phyloP scores from a whole-genome alignment of 2,329 filamentous ascomycete species.

The Geosmithia flava region DNA sequence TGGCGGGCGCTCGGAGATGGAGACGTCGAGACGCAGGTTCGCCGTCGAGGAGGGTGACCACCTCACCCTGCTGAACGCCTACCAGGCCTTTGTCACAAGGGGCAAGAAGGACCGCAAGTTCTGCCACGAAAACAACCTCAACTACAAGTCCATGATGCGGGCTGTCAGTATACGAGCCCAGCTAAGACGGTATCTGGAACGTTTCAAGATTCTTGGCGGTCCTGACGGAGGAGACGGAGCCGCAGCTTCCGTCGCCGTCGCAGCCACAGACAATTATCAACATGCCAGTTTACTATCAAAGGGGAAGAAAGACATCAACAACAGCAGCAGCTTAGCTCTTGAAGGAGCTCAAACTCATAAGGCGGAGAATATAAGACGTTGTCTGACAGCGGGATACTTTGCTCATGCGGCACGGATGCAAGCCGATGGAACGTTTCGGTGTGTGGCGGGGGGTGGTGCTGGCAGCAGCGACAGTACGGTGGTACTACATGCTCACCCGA shows the following conservation, averaged over 20 bases:
- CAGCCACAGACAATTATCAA: no score
- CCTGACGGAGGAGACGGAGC: neutral
- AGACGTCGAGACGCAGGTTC: constrained; percentile 67
- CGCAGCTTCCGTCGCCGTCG: no score
- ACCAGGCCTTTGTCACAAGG: constrained; percentile 72
- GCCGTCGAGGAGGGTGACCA: constrained; percentile 92
- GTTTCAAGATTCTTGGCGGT: constrained; percentile 57
- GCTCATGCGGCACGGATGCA: constrained; percentile 91
- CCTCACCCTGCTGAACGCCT: constrained; percentile 85
- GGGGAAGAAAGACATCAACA: neutral
- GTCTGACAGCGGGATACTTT: constrained; percentile 84
- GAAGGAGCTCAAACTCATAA: no score
- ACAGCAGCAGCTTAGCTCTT: constrained; percentile 11
- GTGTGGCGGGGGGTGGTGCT: constrained; percentile 55
- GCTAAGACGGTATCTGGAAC: constrained; percentile 74
- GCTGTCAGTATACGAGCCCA: constrained; percentile 82
- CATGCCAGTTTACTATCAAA: no score
- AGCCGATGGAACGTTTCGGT: constrained; percentile 78
- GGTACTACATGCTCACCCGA: constrained; percentile 78
- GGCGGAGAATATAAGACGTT: constrained; percentile 67
- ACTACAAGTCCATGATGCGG: constrained; percentile 71
- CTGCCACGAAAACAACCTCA: constrained; percentile 77
- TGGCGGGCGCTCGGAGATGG: constrained; percentile 61
- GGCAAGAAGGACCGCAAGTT: constrained; percentile 72
- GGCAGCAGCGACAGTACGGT: constrained; percentile 28